phyloP scores from a whole-genome alignment of 1,139 yeast species.

The Suhomyces bokatorum region DNA sequence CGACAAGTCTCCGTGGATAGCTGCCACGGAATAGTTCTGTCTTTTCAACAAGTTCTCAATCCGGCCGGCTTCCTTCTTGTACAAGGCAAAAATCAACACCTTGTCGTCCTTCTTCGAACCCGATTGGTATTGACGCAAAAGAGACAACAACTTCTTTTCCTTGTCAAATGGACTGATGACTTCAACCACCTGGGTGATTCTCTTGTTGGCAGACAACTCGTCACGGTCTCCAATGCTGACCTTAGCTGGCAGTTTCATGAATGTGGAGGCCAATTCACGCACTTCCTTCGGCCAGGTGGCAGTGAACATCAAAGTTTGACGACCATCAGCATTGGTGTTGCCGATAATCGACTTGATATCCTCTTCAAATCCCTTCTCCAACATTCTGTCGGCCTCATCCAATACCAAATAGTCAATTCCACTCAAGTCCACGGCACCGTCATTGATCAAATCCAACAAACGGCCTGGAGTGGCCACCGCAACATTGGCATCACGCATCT shows the following conservation, averaged over 20 bases:
- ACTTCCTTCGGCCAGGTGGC: constrained; percentile 94
- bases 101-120: constrained; percentile 70
- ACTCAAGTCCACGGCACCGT: constrained; percentile 75
- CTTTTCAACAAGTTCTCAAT: constrained; percentile 74
- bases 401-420: constrained; percentile 76
- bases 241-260: constrained; percentile 79
- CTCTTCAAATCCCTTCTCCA: constrained; percentile 93
- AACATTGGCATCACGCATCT: constrained; percentile 64
- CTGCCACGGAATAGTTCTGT: constrained; percentile 80
- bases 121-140: constrained; percentile 73
- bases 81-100: constrained; percentile 86
- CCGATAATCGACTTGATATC: constrained; percentile 84
- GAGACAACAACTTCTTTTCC: constrained; percentile 70
- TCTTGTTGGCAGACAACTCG: constrained; percentile 89
- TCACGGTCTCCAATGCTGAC: constrained; percentile 93
- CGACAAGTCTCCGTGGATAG: constrained; percentile 93
- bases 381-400: constrained; percentile 98
- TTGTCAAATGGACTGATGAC: constrained; percentile 83
- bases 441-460: constrained; percentile 84
- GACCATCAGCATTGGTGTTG: constrained; percentile 43
- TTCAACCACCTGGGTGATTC: constrained; percentile 91
- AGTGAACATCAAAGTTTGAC: constrained; percentile 88
- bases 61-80: constrained; percentile 94
- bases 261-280: constrained; percentile 84
- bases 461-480: constrained; percentile 98